Percentiles rank a stretch among this genome's conserved stretches.
phyloP scores from a whole-genome alignment of 331 rosid genomes.

The Phaseolus coccineus region DNA sequence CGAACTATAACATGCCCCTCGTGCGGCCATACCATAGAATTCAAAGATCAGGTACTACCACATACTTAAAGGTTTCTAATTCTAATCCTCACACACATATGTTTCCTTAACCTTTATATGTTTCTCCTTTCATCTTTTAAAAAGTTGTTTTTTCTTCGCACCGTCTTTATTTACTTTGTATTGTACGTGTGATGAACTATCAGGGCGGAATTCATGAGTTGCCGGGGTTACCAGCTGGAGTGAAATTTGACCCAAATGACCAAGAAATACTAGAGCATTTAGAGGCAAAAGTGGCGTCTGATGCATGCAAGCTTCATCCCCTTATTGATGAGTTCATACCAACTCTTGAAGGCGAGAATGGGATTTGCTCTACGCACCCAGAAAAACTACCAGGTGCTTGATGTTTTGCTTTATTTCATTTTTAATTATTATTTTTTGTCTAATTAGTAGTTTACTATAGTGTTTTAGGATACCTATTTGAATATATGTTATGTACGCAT shows the following conservation, averaged over 20 bases:
- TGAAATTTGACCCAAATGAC: slow-evolving; percentile 95
- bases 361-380: slow-evolving; percentile 91
- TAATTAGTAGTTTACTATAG: neutral
- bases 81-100: neutral
- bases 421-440: neutral
- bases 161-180: neutral
- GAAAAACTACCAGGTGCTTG: slow-evolving; percentile 76
- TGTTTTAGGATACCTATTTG: slow-evolving; percentile 7
- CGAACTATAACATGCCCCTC: slow-evolving; percentile 67
- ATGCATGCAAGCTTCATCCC: slow-evolving; percentile 76
- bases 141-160: neutral
- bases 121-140: neutral
- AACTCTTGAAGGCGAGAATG: slow-evolving; percentile 81
- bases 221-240: slow-evolving; percentile 86
- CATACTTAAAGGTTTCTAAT: neutral
- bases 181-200: slow-evolving; percentile 5
- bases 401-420: neutral
- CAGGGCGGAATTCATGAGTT: slow-evolving; percentile 70
- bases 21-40: slow-evolving; percentile 67
- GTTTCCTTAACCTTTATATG: neutral
- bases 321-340: slow-evolving; percentile 81
- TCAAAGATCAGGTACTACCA: slow-evolving; percentile 64
- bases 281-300: slow-evolving; percentile 70
- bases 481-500: slow-evolving; percentile 7
- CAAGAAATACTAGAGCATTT: slow-evolving; percentile 84